Percentiles rank a stretch among this genome's conserved stretches.
Conservation (phyloP, 148 eudicot genomes). For the Silene uniflora region DNA sequence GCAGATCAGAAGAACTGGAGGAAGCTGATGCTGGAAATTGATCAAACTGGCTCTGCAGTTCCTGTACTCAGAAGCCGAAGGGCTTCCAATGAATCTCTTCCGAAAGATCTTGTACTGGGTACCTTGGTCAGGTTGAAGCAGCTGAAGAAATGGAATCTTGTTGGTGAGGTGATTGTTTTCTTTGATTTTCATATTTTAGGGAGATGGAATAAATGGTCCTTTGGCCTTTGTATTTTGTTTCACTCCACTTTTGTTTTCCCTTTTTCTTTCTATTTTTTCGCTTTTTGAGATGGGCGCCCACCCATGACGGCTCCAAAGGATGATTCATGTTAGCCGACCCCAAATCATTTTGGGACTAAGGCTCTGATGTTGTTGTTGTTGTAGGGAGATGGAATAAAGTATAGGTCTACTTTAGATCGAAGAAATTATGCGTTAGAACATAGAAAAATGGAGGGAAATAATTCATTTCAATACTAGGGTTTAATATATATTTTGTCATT, state of each 20-base stretch:
- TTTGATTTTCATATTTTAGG: not conserved
- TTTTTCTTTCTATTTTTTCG: too few species aligned
- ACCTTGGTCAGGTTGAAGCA: constrained; percentile 90
- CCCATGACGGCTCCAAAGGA: too few species aligned
- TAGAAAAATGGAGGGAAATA: not conserved
- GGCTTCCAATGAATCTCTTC: constrained; percentile 54
- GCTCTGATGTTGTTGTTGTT: too few species aligned
- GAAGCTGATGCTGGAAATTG: constrained; percentile 76
- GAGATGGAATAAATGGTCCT: too few species aligned
- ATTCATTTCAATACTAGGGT: not conserved
- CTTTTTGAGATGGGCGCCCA: too few species aligned
- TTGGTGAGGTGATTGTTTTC: constrained; percentile 59
- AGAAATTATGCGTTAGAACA: not conserved
- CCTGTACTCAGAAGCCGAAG: constrained; percentile 58
- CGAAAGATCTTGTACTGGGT: constrained; percentile 78
- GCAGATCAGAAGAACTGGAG: constrained; percentile 85
- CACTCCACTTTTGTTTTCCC: too few species aligned
- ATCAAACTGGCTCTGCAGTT: constrained; percentile 76
- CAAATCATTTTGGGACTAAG: too few species aligned
- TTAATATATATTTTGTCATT: not conserved
- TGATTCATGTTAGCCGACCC: too few species aligned
- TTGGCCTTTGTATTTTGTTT: too few species aligned
- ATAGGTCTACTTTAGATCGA: not conserved
- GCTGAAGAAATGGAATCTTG: constrained; percentile 90
- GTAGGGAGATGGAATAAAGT: too few species aligned